Base-by-base conservation (phyloP, 805 yeast species). In the Pichia deserticola region DNA sequence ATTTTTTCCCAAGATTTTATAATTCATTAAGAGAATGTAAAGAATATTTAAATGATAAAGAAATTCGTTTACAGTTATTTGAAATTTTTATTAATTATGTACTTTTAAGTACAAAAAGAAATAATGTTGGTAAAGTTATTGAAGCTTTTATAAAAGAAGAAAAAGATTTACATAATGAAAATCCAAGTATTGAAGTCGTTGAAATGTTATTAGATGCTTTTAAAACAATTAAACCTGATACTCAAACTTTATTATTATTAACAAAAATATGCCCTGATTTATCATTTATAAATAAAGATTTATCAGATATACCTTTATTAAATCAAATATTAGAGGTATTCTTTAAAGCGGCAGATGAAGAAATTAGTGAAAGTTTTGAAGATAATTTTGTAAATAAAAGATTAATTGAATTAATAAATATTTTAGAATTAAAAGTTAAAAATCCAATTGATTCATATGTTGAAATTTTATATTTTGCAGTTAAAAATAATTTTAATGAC, bases 1-100 rank as follows among this genome's bases (percentile, higher is more conserved):
- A 61, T 53, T 67, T 66, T 53, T 65, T 68, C 44, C 71, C 72
- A 5, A 50, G 63, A 25, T 64, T 66, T 45, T 68, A 67, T 46
- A 60, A 58, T 27, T 45, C 63, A 4, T 38, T 67, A 44, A 53
- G 69, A 52, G 57, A 57, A 10, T 59, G 64, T 9, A 27, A 54
- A 0, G 54, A 51, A n/a, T 66, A 63, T 42, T 37, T 46, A 0
- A 12, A 50, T 27, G 54, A 63, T 47, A 30, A 34, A n/a, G 42
- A 40, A 5, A 41, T 60, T 10, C 54, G 70, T 44, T 47, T 66
- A 47, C 60, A 65, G 37, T 50, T 67, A 5, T 64, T 66, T 52
- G 68, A 65, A 51, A 55, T 66, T 13, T 66, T 68, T 48, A 37
- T 64, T 40, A 63, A 64, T 42, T 67, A 66, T 47, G 58, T 65